Evolutionary conservation across 352 stramenopile species (phyloP), one percentile per base, ranked within the genome.

Genomic region (Phytophthora crassamura): DNA sequence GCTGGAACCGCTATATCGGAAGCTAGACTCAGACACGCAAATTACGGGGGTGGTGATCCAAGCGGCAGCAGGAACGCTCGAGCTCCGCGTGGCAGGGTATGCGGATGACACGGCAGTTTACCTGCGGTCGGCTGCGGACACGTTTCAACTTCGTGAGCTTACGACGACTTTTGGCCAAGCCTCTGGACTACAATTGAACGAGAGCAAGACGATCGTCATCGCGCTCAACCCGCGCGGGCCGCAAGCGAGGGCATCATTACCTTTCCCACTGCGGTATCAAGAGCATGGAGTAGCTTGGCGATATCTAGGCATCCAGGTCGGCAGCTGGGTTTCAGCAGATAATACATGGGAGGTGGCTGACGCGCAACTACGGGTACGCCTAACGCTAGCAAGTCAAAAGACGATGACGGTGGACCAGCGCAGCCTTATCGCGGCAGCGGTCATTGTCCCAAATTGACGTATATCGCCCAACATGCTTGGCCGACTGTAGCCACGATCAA

Each of bases 381-480:
- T 64, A 3, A 7, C 18, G 22, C 9, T 64, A 25, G 38, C 43
- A n/a, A 7, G 7, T 1, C 11, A 15, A 7, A 56, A 64, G 34
- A 50, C 38, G 3, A 10, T 39, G 8, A 56, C 36, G 6, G 36
- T 42, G 6, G 45, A 64, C 22, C 56, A 64, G 33, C 56, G 55
- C 7, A 50, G 22, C 8, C 30, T 63, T 20, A 45, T 16, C 1
- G 2, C 34, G 4, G 22, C 56, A 2, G 35, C 56, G 3, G 35
- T 56, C 18, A 49, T 64, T n/a, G n/a, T 2, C 45, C 46, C 6
- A 64, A 56, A 15, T 12, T 64, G 1, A 14, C 33, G 6, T 56
- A 56, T 18, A 45, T 64, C n/a, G 41, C 5, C 4, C 35, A 49
- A 7, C 50, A 58, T n/a, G 50, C 38, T 6, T 58, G 50, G 50